Percentiles rank a stretch among this genome's conserved stretches.
Conservation (phyloP, 345 rosid species). For the Eutrema japonicum region DNA sequence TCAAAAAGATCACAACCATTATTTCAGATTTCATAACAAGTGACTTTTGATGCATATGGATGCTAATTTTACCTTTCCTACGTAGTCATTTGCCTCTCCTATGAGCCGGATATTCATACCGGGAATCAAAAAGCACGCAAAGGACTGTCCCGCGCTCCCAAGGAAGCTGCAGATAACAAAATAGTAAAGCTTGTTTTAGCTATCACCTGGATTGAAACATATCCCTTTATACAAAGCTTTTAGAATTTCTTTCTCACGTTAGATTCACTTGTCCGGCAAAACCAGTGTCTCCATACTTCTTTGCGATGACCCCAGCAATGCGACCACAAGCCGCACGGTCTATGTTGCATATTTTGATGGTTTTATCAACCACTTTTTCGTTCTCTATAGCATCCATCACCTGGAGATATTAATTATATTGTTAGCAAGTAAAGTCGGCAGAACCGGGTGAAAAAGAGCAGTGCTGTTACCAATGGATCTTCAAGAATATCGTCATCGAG, state of each 20-base stretch:
- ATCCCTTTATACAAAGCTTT: neutral
- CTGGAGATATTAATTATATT: conserved; percentile 43
- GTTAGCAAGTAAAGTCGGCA: conserved; percentile 12
- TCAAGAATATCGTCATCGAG: conserved; percentile 79
- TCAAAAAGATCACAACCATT: conserved; percentile 34
- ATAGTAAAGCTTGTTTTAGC: conserved; percentile 30
- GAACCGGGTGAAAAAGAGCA: neutral
- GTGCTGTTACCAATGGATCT: conserved; percentile 73
- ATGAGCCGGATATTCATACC: conserved; percentile 90
- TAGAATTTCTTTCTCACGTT: conserved; percentile 57
- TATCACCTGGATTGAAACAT: conserved; percentile 13
- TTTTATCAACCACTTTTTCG: conserved; percentile 77
- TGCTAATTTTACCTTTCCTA: conserved; percentile 76
- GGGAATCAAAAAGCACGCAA: conserved; percentile 94
- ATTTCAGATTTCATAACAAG: neutral
- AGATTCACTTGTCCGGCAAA: conserved; percentile 97
- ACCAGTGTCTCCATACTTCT: conserved; percentile 97
- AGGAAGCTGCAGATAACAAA: conserved; percentile 59
- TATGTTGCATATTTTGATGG: conserved; percentile 76
- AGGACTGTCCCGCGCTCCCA: conserved; percentile 99
- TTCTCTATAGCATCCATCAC: conserved; percentile 78
- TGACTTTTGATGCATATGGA: neutral
- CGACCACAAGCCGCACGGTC: conserved; percentile 99
- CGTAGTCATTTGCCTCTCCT: conserved; percentile 98
- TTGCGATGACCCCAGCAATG: conserved; percentile 84